phyloP scores from a whole-genome alignment of 192 early-diverging fungal species.

The Backusella tarrabulga region DNA sequence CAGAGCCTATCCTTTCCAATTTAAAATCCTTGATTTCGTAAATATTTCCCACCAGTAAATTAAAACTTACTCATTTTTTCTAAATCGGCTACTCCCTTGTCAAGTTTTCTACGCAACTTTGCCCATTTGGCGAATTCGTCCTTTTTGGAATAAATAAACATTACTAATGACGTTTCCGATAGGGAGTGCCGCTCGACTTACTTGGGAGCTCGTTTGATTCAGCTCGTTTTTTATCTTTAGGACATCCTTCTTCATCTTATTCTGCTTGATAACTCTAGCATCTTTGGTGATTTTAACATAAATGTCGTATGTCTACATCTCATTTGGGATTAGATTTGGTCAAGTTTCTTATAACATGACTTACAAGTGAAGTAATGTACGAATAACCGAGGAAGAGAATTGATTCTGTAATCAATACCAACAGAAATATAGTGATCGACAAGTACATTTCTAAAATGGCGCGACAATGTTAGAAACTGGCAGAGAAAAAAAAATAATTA shows the following conservation, averaged over 20 bases:
- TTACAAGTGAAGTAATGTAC: slow-evolving; percentile 49
- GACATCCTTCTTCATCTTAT: slow-evolving; percentile 60
- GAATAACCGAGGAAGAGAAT: slow-evolving; percentile 56
- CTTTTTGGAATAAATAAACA: no score
- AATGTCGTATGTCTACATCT: slow-evolving; percentile 46
- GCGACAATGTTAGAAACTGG: not conserved
- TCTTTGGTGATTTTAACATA: slow-evolving; percentile 56
- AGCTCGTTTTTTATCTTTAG: slow-evolving; percentile 64
- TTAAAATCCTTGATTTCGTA: not conserved
- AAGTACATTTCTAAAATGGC: slow-evolving; percentile 42
- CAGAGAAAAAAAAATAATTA: not conserved
- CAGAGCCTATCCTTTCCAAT: slow-evolving; percentile 36
- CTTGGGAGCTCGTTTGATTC: slow-evolving; percentile 66
- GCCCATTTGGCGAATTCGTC: slow-evolving; percentile 85
- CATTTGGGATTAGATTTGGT: no score
- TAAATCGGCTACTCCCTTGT: slow-evolving; percentile 67
- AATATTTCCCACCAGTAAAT: not conserved
- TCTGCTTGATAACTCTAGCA: slow-evolving; percentile 53
- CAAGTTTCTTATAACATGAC: not conserved
- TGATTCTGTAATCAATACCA: slow-evolving; percentile 62
- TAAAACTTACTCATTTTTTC: slow-evolving; percentile 58
- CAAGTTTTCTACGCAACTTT: slow-evolving; percentile 78
- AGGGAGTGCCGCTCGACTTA: slow-evolving; percentile 6
- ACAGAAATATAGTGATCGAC: slow-evolving; percentile 52
- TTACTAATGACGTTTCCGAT: not conserved